These are phyloP conservation scores for Psidium friedrichsthalianum DNA, from an alignment of 345 rosid species.

Conservation along the genomic window DNA sequence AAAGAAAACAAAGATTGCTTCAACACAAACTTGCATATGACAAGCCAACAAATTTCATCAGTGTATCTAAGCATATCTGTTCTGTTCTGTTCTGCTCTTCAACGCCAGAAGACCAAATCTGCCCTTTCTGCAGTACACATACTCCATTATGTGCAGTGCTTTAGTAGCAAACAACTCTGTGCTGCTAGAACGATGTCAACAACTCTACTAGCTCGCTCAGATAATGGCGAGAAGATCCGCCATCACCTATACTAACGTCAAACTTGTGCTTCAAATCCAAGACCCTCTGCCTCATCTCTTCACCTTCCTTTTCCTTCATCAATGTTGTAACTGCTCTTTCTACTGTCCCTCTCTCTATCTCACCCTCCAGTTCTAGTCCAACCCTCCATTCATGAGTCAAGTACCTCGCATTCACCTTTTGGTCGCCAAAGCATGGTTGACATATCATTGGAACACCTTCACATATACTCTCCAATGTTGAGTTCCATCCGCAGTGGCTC, in stretches of 20 bases:
- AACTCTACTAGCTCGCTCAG: constrained; percentile 10
- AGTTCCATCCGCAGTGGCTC: constrained; percentile 51
- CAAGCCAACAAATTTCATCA: neutral
- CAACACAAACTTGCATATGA: neutral
- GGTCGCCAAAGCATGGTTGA: constrained; percentile 22
- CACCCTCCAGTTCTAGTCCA: constrained; percentile 18
- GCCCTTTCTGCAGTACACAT: neutral
- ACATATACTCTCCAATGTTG: constrained; percentile 28
- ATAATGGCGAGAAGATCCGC: constrained; percentile 17
- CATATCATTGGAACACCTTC: constrained; percentile 40
- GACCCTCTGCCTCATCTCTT: constrained; percentile 24
- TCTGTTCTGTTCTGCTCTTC: neutral
- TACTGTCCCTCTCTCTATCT: constrained; percentile 13
- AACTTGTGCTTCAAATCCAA: constrained; percentile 3
- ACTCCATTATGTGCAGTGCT: neutral
- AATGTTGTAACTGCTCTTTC: constrained; percentile 15
- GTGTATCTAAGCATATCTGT: neutral
- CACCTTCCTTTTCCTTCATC: constrained; percentile 22
- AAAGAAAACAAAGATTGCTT: neutral
- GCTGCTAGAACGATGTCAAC: constrained; percentile 3
- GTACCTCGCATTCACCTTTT: constrained; percentile 29
- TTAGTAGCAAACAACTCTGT: neutral
- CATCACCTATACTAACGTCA: neutral
- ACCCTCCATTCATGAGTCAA: constrained; percentile 29
- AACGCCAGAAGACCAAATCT: neutral